Evolutionary conservation across 768 basidiomycete species (phyloP), one percentile per base, ranked within the genome.

Genomic region (Lentinula raphanica): DNA sequence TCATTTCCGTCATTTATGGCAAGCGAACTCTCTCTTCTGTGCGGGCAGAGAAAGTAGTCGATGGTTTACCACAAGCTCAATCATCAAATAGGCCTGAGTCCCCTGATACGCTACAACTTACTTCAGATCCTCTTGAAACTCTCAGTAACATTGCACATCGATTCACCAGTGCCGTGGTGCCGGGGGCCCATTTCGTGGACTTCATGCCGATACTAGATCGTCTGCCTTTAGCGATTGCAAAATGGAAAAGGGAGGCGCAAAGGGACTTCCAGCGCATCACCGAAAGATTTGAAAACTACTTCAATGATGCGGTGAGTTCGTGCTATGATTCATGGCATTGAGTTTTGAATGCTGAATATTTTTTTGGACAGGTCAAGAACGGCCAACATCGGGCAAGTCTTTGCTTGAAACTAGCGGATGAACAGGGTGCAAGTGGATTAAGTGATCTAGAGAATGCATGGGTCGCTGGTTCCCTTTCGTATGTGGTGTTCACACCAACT

Each of bases 301-400:
- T n/a, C 15, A 29, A 31, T 27, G 40, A 48, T 29, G 17, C 25
- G 21, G 46, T 58, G 12, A 35, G 66, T 67, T n/a, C n/a, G n/a
- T n/a, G n/a, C n/a, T n/a, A 17, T 63, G n/a, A 63, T 59, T 51
- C 68, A n/a, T 60, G 17, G 51, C 45, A 13, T 48, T 68, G 15
- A 46, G 68, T 38, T 38, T 25, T 36, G 1, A 53, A 13, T 53
- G 9, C 39, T 19, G 39, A 40, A 8, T 40, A 40, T 38, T 39
- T 39, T 50, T 35, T 21, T 8, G 21, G 3, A 19, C n/a, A 38
- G 53, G 19, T 40, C 19, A 4, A 15, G 15, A 54, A 39, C 13
- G 53, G 28, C 21, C 35, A 21, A 4, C 39, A 54, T 12, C n/a
- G 53, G 17, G 11, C 53, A 44, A 54, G 53, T 44, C 40, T 54